Evolutionary conservation across 225 moss, liverwort and hornwort genomes (phyloP).

Genomic region (Bryum argenteum): DNA sequence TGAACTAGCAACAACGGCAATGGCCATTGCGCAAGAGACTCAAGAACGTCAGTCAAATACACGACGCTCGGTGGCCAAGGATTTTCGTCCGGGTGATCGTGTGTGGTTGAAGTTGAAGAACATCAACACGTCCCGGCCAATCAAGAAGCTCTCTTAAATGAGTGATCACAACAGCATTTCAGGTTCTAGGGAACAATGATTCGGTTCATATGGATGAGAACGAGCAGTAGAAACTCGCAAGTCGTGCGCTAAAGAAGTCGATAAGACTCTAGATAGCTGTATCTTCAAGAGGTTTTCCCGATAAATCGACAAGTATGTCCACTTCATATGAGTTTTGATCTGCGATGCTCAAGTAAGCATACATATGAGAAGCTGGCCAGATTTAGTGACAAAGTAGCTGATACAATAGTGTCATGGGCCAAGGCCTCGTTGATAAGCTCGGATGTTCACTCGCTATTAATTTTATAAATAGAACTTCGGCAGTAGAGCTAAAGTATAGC

Average conservation of each 20-base stretch:
- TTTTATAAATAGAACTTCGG: too few species aligned
- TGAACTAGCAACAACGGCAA: too few species aligned
- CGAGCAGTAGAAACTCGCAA: slow-evolving; percentile 48
- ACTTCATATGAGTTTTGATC: slow-evolving; percentile 89
- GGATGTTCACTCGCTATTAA: too few species aligned
- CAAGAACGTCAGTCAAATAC: too few species aligned
- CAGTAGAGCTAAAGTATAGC: too few species aligned
- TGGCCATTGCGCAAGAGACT: too few species aligned
- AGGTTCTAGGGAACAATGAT: slow-evolving; percentile 11
- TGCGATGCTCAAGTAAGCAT: slow-evolving; percentile 33
- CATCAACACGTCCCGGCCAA: too few species aligned
- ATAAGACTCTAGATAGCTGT: slow-evolving; percentile 61
- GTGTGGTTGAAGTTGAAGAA: too few species aligned
- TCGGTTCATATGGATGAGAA: not conserved
- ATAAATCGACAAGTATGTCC: slow-evolving; percentile 62
- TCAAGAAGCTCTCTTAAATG: not conserved
- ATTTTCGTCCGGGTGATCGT: too few species aligned
- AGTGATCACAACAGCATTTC: slow-evolving; percentile 7
- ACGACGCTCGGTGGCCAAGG: too few species aligned
- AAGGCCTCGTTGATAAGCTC: too few species aligned
- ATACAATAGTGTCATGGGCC: too few species aligned
- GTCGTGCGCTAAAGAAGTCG: slow-evolving; percentile 61
- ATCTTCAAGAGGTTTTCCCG: slow-evolving; percentile 49
- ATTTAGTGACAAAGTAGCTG: not conserved
- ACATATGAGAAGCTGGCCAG: slow-evolving; percentile 18